Evolutionary conservation across 495 filamentous ascomycete species (phyloP), one percentile per base, ranked within the genome.

Genomic region (Eremomyces bilateralis): DNA sequence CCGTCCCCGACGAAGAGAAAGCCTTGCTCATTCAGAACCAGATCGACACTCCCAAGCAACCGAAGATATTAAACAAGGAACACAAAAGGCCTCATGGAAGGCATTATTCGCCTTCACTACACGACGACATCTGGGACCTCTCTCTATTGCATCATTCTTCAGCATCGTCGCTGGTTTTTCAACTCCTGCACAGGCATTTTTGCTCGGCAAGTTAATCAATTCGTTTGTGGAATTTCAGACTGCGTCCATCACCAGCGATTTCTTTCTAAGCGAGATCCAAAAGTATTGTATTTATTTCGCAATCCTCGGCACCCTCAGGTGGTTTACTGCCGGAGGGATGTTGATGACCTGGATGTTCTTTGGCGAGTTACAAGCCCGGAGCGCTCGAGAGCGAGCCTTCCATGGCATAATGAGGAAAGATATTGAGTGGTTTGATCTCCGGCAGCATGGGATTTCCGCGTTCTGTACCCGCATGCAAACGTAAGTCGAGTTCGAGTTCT

Each of bases 361-460:
- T 45, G 78, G 82, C 18, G 85, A 93, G 52, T 47, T 83, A 5
- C 81, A 93, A 41, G 80, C 71, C 3, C 68, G 63, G 25, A 60
- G 51, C 15, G 71, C 69, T 16, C 67, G 80, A 18, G 56, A 62
- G 20, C 58, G 47, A 18, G 47, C 91, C 2, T 93, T 92, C 44
- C 44, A 54, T 1, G 66, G 64, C 2, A 51, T 95, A 13, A 44
- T 90, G 15, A 47, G 59, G 12, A 83, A 76, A 48, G 70, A 84
- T 20, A 64, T 90, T 38, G 62, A 60, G 34, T 97, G 85, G 82
- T 95, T 79, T 44, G 82, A 95, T 48, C 57, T 59, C 27, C 59
- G 73, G 28, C 57, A 62, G 41, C 65, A 76, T 43, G 88, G 84
- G 3, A 65, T 81, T 22, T 67, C 67, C 3, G 73, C 77, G 6